phyloP scores from a whole-genome alignment of 2,329 filamentous ascomycete species.

The Dothistroma septosporum region DNA sequence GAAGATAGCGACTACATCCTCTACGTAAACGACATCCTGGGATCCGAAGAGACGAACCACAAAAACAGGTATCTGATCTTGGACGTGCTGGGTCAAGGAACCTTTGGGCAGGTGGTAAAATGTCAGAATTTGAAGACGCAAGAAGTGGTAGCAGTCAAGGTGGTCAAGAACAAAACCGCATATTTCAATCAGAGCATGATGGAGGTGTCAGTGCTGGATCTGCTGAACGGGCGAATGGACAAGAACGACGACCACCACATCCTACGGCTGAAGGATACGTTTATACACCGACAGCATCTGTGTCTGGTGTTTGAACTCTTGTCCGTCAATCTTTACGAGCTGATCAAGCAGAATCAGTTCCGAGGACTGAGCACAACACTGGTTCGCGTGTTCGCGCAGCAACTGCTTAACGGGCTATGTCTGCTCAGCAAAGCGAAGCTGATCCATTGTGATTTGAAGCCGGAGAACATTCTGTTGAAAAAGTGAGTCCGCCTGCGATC shows the following conservation, averaged over 20 bases:
- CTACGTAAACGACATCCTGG: constrained; percentile 97
- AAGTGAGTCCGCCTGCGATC: constrained; percentile 54
- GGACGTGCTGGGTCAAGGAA: constrained; percentile 93
- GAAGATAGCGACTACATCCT: constrained; percentile 99
- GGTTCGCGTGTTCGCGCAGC: constrained; percentile 94
- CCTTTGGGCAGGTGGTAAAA: constrained; percentile 97
- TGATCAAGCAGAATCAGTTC: constrained; percentile 99
- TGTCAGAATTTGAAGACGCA: constrained; percentile 98
- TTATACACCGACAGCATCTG: constrained; percentile 94
- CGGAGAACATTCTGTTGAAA: constrained; percentile 95
- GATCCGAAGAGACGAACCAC: constrained; percentile 95
- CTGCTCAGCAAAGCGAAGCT: constrained; percentile 92
- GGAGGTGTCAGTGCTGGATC: constrained; percentile 95
- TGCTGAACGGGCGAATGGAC: constrained; percentile 97
- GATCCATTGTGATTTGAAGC: constrained; percentile 97
- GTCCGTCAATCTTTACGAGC: constrained; percentile 94
- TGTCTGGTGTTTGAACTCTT: constrained; percentile 94
- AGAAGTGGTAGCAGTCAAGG: constrained; percentile 97
- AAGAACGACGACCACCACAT: constrained; percentile 99
- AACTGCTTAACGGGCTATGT: constrained; percentile 86
- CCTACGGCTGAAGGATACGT: constrained; percentile 90
- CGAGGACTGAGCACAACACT: constrained; percentile 93
- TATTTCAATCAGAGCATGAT: constrained; percentile 99
- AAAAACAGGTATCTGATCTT: constrained; percentile 98
- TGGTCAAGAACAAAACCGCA: constrained; percentile 97